phyloP scores from a whole-genome alignment of 2,329 filamentous ascomycete genomes.

The Alternaria gansuensis region DNA sequence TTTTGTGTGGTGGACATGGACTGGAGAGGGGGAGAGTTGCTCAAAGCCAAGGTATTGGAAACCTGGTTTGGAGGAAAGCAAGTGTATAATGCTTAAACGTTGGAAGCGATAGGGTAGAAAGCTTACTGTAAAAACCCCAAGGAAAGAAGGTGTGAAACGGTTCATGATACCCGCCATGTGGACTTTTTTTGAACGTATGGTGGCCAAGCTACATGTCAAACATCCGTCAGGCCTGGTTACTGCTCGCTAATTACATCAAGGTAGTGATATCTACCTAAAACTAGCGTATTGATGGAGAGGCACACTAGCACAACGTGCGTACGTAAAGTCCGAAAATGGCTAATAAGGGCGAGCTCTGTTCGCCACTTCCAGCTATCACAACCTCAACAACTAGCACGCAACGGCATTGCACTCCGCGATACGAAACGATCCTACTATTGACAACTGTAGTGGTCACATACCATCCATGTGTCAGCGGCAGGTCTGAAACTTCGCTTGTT shows the following conservation, averaged over 20 bases:
- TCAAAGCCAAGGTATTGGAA: conserved; percentile 59
- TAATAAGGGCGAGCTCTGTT: not conserved
- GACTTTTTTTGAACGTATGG: not conserved
- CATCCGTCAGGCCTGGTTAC: not conserved
- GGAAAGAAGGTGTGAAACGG: not conserved
- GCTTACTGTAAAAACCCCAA: not conserved
- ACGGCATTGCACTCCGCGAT: not conserved
- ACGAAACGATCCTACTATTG: not conserved
- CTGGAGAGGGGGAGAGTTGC: conserved; percentile 59
- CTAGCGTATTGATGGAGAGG: no score
- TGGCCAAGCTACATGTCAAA: not conserved
- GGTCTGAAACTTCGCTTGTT: conserved; percentile 31
- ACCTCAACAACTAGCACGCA: not conserved
- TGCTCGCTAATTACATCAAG: not conserved
- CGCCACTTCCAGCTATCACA: not conserved
- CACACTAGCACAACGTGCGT: not conserved
- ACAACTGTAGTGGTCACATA: conserved; percentile 10
- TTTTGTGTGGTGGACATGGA: conserved; percentile 65
- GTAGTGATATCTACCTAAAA: not conserved
- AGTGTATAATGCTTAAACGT: conserved; percentile 31
- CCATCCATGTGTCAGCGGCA: conserved; percentile 34
- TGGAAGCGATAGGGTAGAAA: not conserved
- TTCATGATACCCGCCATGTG: not conserved
- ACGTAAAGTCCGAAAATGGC: not conserved
- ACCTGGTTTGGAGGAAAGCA: conserved; percentile 63